Evolutionary conservation across 441 rosid genomes (phyloP).

Genomic region (Kokia cookei): DNA sequence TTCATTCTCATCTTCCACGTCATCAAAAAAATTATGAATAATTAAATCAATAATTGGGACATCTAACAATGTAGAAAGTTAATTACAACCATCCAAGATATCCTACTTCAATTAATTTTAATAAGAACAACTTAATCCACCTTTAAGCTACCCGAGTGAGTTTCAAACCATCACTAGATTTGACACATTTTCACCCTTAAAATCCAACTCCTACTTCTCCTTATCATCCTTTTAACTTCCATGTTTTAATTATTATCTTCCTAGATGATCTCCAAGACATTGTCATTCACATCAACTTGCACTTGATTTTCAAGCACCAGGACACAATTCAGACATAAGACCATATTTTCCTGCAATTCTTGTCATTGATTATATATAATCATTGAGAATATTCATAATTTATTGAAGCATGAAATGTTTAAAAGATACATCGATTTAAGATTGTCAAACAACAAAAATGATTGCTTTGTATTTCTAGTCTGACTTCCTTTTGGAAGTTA

Average conservation of each 20-base stretch:
- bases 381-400: not conserved
- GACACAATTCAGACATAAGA: not conserved
- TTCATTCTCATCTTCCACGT: not conserved
- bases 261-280: not conserved
- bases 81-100: not conserved
- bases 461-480: not conserved
- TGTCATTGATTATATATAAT: not conserved
- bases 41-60: not conserved
- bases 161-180: not conserved
- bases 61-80: not conserved
- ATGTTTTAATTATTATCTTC: not conserved
- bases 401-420: not conserved
- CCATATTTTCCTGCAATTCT: not conserved
- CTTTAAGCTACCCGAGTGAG: not conserved
- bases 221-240: not conserved
- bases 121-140: not conserved
- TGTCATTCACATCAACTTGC: not conserved
- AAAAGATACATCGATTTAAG: not conserved
- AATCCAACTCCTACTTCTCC: not conserved
- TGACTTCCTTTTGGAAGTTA: not conserved
- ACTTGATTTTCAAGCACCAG: not conserved
- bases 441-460: not conserved
- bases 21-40: not conserved
- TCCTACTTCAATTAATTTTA: not conserved
- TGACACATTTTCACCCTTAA: not conserved